Conservation (phyloP, 257 asterid species). For the Salvia rosmarinus region DNA sequence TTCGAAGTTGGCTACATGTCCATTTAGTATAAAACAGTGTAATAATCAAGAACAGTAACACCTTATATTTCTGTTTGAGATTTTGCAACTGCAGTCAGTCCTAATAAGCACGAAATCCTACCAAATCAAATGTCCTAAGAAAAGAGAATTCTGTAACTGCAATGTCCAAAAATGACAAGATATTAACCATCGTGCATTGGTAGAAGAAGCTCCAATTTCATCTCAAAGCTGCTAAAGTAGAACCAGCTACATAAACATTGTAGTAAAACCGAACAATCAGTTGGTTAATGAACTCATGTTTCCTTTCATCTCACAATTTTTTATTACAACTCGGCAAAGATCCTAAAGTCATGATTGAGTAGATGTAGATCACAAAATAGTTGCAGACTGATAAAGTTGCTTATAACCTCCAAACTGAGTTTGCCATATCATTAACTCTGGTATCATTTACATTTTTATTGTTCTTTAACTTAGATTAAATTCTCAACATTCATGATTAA, state of each 20-base stretch:
- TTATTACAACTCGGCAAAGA: not conserved
- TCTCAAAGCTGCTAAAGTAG: slow-evolving; percentile 7
- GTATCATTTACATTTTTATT: not conserved
- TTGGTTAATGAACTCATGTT: not conserved
- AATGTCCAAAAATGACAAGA: slow-evolving; percentile 16
- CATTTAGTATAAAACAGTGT: not conserved
- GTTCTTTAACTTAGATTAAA: not conserved
- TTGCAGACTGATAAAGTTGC: not conserved
- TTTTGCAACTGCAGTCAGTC: slow-evolving; percentile 4
- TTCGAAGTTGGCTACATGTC: not conserved
- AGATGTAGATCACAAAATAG: slow-evolving; percentile 3
- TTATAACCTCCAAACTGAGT: not conserved
- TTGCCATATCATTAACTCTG: not conserved
- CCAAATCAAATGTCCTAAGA: slow-evolving; percentile 2
- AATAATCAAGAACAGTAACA: not conserved
- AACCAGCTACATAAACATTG: not conserved
- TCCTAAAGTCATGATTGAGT: not conserved
- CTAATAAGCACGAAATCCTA: not conserved
- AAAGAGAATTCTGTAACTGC: not conserved
- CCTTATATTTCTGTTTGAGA: not conserved
- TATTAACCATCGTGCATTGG: not conserved
- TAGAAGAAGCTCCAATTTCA: not conserved
- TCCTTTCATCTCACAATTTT: not conserved
- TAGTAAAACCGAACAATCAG: slow-evolving; percentile 2
- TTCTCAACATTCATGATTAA: not conserved